Evolutionary conservation across 352 stramenopile genomes (phyloP), one percentile per base, ranked within the genome.

Genomic region (Globisporangium camurandrum): DNA sequence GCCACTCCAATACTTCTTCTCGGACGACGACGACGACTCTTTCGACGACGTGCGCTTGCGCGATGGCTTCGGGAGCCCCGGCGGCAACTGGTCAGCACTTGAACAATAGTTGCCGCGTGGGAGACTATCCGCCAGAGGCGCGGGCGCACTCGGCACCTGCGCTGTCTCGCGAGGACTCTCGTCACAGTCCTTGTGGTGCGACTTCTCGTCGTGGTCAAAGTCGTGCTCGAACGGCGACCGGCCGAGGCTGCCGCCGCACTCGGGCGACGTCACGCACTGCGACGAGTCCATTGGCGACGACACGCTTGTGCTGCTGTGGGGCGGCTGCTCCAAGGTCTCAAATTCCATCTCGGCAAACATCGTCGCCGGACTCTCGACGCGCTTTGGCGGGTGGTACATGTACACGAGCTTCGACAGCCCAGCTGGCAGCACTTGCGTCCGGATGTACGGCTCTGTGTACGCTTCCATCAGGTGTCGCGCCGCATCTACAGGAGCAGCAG

Each of bases 361-460:
- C 23, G 40, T 23, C 22, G 64, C 56, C 19, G 72, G 72, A 54
- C 72, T 86, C 51, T 87, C 74, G 24, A 76, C 66, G 42, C 56
- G 38, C 64, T 70, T 77, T 24, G 62, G 57, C 42, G 79, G 76
- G 49, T 90, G 70, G 51, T 86, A 90, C 46, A 69, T 65, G 56
- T 82, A 75, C 26, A 90, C 76, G 63, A 90, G 64, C 61, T 88
- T 87, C 7, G 76, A 78, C 62, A 90, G 51, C 57, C 71, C 71
- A 24, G 70, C 57, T 44, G 74, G 69, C 51, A 90, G 72, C 69
- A 87, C 70, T 58, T 79, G 73, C 36, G 79, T 86, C 48, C 77
- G 62, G 58, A 90, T 81, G 75, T 88, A 90, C 46, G 79, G 79
- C 31, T 69, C 61, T 60, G 76, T 79, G 64, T 90, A 90, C 40